Percentiles rank a stretch among this genome's conserved stretches.
phyloP scores from a whole-genome alignment of 1,284 basidiomycete species.

The Heterobasidion annosum region DNA sequence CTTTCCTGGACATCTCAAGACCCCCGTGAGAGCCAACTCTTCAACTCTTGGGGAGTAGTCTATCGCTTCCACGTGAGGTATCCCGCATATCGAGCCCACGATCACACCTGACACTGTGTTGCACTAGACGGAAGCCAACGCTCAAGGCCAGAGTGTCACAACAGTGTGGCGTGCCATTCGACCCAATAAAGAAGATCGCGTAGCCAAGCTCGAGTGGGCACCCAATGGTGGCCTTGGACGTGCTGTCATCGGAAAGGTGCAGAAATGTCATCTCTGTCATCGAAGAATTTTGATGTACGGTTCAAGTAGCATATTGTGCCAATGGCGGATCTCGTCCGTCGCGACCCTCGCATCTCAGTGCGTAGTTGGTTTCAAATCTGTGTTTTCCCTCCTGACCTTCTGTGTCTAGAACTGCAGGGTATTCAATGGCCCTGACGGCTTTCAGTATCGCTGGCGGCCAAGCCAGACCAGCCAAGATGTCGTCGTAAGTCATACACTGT shows the following conservation, averaged over 20 bases:
- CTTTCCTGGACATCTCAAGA: conserved; percentile 81
- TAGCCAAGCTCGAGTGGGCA: conserved; percentile 80
- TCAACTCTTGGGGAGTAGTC: conserved; percentile 69
- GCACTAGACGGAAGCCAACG: conserved; percentile 49
- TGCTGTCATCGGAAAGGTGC: conserved; percentile 72
- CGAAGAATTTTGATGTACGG: conserved; percentile 8
- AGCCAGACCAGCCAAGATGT: conserved; percentile 48
- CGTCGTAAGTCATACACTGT: conserved; percentile 35
- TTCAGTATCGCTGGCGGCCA: conserved; percentile 69
- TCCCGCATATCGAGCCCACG: neutral
- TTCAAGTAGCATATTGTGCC: conserved; percentile 52
- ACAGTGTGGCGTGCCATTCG: conserved; percentile 70
- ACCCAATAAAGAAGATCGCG: conserved; percentile 72
- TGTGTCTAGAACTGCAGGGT: conserved; percentile 35
- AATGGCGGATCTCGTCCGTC: conserved; percentile 71
- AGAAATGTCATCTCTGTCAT: conserved; percentile 12
- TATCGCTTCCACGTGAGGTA: conserved; percentile 68
- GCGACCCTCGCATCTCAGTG: conserved; percentile 51
- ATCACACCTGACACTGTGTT: neutral
- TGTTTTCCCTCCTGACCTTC: neutral
- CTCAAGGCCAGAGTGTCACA: conserved; percentile 59
- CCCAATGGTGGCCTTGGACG: conserved; percentile 71
- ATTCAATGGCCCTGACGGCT: conserved; percentile 77
- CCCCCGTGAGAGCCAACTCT: conserved; percentile 71
- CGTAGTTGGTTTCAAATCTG: conserved; percentile 18